These are phyloP conservation scores for Cutaneotrichosporon cutaneum DNA, from an alignment of 1,284 basidiomycete genomes.

Conservation along the genomic window DNA sequence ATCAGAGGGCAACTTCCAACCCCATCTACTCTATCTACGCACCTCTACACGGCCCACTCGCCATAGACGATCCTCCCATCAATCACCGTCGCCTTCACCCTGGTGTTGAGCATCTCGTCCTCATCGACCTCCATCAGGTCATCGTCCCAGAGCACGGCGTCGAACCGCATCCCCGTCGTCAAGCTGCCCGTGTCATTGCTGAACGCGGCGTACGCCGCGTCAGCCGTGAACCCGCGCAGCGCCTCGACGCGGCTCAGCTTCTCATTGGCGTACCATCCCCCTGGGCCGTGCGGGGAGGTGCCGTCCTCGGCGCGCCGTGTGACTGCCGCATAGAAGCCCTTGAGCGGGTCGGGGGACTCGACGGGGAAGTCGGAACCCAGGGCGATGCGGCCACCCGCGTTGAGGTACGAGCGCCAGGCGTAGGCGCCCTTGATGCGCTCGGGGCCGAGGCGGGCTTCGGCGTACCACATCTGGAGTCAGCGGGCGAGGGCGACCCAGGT, in stretches of 20 bases:
- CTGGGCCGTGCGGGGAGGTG: constrained; percentile 72
- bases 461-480: constrained; percentile 73
- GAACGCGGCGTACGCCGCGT: constrained; percentile 78
- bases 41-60: constrained; percentile 14
- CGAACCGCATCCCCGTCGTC: constrained; percentile 71
- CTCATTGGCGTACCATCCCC: constrained; percentile 75
- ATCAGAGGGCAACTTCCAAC: too few species aligned
- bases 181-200: constrained; percentile 65
- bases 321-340: constrained; percentile 82
- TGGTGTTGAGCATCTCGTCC: constrained; percentile 66
- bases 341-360: constrained; percentile 58
- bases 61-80: constrained; percentile 69
- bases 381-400: constrained; percentile 61
- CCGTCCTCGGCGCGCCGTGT: constrained; percentile 68
- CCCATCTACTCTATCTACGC: neutral
- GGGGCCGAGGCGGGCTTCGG: constrained; percentile 72
- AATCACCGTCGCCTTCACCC: constrained; percentile 71
- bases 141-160: constrained; percentile 76
- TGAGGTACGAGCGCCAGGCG: constrained; percentile 75
- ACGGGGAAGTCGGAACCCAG: constrained; percentile 91
- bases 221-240: constrained; percentile 71
- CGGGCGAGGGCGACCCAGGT: neutral
- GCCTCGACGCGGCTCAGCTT: constrained; percentile 69
- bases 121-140: constrained; percentile 70
- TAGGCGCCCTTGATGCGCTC: constrained; percentile 81